Percentiles rank a stretch among this genome's conserved stretches.
These are phyloP conservation scores for Corchorus olitorius DNA, from an alignment of 345 rosid genomes.

Conservation along the genomic window DNA sequence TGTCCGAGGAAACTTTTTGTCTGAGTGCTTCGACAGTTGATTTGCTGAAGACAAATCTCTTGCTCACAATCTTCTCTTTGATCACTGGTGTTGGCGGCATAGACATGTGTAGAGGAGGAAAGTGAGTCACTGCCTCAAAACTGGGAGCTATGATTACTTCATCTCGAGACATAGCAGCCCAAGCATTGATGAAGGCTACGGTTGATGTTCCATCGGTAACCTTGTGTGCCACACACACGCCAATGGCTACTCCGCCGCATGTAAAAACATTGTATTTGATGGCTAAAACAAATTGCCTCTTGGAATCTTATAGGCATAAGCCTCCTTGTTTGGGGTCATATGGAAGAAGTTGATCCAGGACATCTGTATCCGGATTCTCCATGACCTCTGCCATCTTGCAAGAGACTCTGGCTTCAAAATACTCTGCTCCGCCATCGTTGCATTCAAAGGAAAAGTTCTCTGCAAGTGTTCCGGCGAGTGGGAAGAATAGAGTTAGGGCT, in stretches of 20 bases:
- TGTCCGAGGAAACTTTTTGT: not conserved
- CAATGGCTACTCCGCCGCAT: not conserved
- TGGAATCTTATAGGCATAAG: too few species aligned
- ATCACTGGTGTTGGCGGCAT: not conserved
- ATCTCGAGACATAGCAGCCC: not conserved
- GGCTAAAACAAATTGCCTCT: too few species aligned
- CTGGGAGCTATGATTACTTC: not conserved
- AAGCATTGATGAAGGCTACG: not conserved
- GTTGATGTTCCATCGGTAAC: not conserved
- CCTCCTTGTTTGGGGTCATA: too few species aligned
- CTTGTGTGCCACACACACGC: not conserved
- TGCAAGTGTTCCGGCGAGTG: too few species aligned
- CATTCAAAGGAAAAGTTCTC: too few species aligned
- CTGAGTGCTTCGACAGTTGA: not conserved
- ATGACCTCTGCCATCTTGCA: too few species aligned
- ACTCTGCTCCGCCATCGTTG: too few species aligned
- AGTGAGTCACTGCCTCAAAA: not conserved
- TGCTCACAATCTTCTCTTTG: not conserved
- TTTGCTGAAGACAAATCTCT: not conserved
- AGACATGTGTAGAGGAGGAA: not conserved
- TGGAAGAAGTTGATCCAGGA: too few species aligned
- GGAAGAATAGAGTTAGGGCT: too few species aligned
- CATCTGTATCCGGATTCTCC: too few species aligned
- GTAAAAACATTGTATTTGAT: not conserved
- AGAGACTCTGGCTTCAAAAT: too few species aligned